A percentile compares a stretch with the other conserved stretches of the same genome.
phyloP scores from a whole-genome alignment of 2,329 filamentous ascomycete species.

The Calonectria hongkongensis region DNA sequence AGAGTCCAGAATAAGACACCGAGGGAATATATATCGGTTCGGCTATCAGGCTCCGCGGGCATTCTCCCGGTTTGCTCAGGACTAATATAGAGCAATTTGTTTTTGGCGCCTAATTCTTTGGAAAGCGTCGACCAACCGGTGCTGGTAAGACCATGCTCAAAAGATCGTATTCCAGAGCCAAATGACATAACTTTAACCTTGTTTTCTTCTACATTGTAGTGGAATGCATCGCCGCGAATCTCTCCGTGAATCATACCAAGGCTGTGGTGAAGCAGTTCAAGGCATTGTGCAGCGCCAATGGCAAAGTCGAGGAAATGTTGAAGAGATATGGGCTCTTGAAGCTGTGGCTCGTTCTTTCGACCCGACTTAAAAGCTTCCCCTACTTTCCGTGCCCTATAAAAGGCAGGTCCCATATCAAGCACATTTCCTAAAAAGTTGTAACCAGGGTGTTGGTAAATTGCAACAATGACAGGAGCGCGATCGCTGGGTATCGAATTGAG shows the following conservation, averaged over 20 bases:
- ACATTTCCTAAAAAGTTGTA: slow-evolving; percentile 82
- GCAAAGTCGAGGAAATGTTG: slow-evolving; percentile 92
- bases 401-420: slow-evolving; percentile 86
- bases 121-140: slow-evolving; percentile 91
- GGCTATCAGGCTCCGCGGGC: slow-evolving; percentile 91
- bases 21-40: slow-evolving; percentile 95
- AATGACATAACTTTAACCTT: slow-evolving; percentile 88
- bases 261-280: slow-evolving; percentile 93
- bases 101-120: slow-evolving; percentile 88
- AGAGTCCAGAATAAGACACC: slow-evolving; percentile 93
- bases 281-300: slow-evolving; percentile 88
- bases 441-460: slow-evolving; percentile 88
- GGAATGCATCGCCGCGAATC: slow-evolving; percentile 92
- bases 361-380: slow-evolving; percentile 70
- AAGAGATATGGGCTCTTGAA: slow-evolving; percentile 79
- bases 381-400: slow-evolving; percentile 74
- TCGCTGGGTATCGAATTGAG: slow-evolving; percentile 82
- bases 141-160: slow-evolving; percentile 91
- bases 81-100: slow-evolving; percentile 93
- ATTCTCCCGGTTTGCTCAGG: slow-evolving; percentile 96
- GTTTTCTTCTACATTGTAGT: slow-evolving; percentile 83
- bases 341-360: slow-evolving; percentile 66
- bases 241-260: slow-evolving; percentile 93
- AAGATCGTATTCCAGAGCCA: slow-evolving; percentile 89
- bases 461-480: slow-evolving; percentile 82